Evolutionary conservation across 2,329 filamentous ascomycete genomes (phyloP).

Genomic region (Alternaria longipes): DNA sequence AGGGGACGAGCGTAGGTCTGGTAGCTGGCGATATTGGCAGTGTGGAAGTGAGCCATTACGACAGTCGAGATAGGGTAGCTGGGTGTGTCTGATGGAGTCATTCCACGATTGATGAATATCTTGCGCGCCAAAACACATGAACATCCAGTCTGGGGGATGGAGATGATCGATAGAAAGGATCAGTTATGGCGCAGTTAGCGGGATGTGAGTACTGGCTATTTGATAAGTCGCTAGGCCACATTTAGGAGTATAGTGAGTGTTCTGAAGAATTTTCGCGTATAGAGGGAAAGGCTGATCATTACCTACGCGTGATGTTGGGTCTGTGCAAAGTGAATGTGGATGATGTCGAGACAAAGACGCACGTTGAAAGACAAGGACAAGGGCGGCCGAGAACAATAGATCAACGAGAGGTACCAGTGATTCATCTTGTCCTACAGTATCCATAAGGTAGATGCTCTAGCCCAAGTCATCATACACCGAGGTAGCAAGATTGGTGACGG

Average conservation of each 20-base stretch:
- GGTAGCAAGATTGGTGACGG: not conserved
- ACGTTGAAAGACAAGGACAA: constrained; percentile 6
- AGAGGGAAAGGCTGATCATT: not conserved
- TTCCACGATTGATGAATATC: not conserved
- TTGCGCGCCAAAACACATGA: not conserved
- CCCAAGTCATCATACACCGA: not conserved
- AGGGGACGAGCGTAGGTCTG: constrained; percentile 1
- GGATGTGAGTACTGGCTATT: too few relatives aligned
- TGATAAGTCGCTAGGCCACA: not conserved
- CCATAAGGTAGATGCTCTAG: not conserved
- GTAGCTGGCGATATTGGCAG: not conserved
- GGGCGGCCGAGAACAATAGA: not conserved
- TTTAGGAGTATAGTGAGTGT: not conserved
- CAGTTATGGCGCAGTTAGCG: too few relatives aligned
- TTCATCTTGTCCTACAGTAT: not conserved
- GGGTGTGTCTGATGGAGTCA: not conserved
- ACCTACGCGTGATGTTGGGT: not conserved
- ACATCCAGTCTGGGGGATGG: not conserved
- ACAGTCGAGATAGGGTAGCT: too few relatives aligned
- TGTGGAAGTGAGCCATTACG: not conserved
- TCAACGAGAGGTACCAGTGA: not conserved
- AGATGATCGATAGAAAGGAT: not conserved
- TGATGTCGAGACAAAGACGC: constrained; percentile 8
- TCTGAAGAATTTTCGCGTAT: not conserved
- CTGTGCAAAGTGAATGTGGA: constrained; percentile 5